A percentile compares a stretch with the other conserved stretches of the same genome.
These are phyloP conservation scores for Rhodotorula sp. DNA, from an alignment of 1,284 basidiomycete genomes.

Conservation along the genomic window DNA sequence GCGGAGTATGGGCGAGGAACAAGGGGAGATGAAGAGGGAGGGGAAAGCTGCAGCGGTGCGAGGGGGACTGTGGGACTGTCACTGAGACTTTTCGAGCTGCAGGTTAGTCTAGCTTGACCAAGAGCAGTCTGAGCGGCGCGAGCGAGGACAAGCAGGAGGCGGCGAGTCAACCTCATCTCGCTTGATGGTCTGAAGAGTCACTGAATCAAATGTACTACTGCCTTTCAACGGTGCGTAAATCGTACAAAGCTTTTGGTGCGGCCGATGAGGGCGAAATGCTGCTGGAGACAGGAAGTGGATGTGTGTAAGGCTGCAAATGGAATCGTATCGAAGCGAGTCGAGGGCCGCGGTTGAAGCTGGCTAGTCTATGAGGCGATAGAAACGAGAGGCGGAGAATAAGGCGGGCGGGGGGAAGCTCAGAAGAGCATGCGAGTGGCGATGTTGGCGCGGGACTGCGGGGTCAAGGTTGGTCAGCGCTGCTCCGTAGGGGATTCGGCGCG, in stretches of 20 bases:
- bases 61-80: not conserved
- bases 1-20: not conserved
- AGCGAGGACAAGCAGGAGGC: not conserved
- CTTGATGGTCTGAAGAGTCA: not conserved
- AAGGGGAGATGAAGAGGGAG: not conserved
- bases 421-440: constrained; percentile 78
- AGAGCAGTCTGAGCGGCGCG: too few species aligned
- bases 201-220: not conserved
- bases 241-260: not conserved
- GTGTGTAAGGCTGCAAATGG: too few species aligned
- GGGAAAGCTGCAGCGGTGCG: too few species aligned
- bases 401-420: constrained; percentile 6
- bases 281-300: not conserved
- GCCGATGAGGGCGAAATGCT: not conserved
- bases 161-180: not conserved
- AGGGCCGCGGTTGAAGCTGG: constrained; percentile 7
- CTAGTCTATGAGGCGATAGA: not conserved
- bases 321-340: too few species aligned
- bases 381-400: not conserved
- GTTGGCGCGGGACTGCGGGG: constrained; percentile 59
- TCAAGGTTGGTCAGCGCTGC: not conserved
- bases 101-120: too few species aligned
- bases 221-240: not conserved
- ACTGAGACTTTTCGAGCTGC: not conserved
- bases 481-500: not conserved